Evolutionary conservation across 163 green algal genomes (phyloP), one percentile per base, ranked within the genome.

Genomic region (Scenedesmus sp.): DNA sequence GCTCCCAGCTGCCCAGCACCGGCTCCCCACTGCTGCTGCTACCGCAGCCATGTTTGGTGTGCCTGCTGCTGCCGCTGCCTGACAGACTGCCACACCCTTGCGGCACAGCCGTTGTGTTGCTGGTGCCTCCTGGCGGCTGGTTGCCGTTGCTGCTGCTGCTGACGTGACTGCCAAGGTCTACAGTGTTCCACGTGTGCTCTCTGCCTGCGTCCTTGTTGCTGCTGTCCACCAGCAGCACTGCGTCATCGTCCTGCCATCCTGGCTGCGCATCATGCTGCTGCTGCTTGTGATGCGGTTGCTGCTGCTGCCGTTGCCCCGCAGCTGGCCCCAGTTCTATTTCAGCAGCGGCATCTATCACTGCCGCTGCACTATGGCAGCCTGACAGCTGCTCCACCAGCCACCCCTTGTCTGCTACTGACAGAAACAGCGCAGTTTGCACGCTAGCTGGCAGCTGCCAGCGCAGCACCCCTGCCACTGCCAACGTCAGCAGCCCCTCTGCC

Each of bases 401-500:
- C 0, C 37, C 30, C 44, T 83, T 83, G 40, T 92, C 88, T 18
- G 40, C 81, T 33, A 70, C 61, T 46, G 79, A 81, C 24, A 94
- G 42, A 46, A 94, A 94, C 20, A 40, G 20, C 6, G 92, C 90
- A 15, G 80, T 88, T 15, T 24, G 1, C 0, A 93, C 92, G 44
- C 59, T 79, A 35, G 53, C 49, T 12, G 93, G 91, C 49, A 95
- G 76, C n/a, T 70, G 81, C 56, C 87, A 88, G 35, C 73, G 70
- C 51, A 94, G 56, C 7, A 90, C 70, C 40, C 83, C 72, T 9
- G 89, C 93, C 37, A 94, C 65, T 0, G 61, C 73, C 3, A 93
- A 43, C 2, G 93, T 94, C 1, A 59, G 42, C 12, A 79, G 13
- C 7, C 93, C 93, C 42, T 94, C 90, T 22, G 85, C 42, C 6